A percentile compares a stretch with the other conserved stretches of the same genome.
phyloP scores from a whole-genome alignment of 768 basidiomycete genomes.

The Boletus reticuloceps region DNA sequence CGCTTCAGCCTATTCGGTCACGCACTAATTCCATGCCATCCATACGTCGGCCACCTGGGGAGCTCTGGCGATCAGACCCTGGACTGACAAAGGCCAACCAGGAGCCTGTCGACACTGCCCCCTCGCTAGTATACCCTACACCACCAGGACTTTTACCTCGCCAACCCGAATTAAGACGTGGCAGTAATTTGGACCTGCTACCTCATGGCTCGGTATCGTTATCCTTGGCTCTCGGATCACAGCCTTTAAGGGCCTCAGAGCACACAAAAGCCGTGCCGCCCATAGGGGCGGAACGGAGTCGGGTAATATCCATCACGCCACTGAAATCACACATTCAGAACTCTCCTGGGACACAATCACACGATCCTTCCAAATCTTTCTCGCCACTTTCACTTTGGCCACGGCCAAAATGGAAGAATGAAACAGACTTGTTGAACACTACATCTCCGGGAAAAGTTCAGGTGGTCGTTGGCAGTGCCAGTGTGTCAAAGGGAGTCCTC shows the following conservation, averaged over 20 bases:
- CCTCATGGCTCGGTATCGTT: conserved; percentile 16
- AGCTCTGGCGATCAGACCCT: conserved; percentile 20
- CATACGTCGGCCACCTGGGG: conserved; percentile 16
- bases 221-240: conserved; percentile 27
- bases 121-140: conserved; percentile 1
- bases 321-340: conserved; percentile 5
- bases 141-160: conserved; percentile 24
- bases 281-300: conserved; percentile 31
- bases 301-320: conserved; percentile 19
- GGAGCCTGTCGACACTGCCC: neutral
- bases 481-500: conserved; percentile 19
- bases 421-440: neutral
- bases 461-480: neutral
- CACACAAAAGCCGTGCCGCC: conserved; percentile 21
- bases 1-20: conserved; percentile 15
- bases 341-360: neutral
- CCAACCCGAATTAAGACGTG: conserved; percentile 7
- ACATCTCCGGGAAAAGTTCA: neutral
- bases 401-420: conserved; percentile 4
- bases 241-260: conserved; percentile 21
- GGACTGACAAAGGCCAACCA: conserved; percentile 1
- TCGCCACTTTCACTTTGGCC: conserved; percentile 4
- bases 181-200: neutral
- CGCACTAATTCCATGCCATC: conserved; percentile 14
- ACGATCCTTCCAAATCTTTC: neutral